These are phyloP conservation scores for Posidonia oceanica DNA, from an alignment of 116 monocot species.

Conservation along the genomic window DNA sequence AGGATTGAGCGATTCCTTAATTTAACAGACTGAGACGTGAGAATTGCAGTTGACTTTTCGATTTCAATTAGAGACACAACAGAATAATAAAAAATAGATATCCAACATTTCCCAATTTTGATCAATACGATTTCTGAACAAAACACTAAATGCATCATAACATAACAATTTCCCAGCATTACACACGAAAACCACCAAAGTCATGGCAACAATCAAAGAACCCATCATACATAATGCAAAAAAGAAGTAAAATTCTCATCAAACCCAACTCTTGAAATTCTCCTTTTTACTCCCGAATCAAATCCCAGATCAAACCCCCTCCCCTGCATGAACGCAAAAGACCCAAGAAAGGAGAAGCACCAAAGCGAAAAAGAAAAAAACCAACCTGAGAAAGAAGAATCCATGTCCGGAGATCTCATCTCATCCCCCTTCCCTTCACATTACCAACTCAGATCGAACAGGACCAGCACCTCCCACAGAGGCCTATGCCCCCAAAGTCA, in stretches of 20 bases:
- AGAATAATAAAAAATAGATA: background rate
- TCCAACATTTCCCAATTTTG: background rate
- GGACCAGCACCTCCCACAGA: background rate
- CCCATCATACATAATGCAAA: background rate
- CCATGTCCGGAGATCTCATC: conserved; percentile 1
- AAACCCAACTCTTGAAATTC: background rate
- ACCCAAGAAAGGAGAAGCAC: background rate
- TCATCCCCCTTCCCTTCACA: background rate
- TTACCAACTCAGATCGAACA: background rate
- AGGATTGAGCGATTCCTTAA: background rate
- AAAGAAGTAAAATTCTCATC: background rate
- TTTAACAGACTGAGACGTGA: background rate
- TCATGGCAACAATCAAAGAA: background rate
- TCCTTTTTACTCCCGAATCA: background rate
- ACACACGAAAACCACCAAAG: background rate
- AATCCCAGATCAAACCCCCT: background rate
- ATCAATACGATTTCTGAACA: background rate
- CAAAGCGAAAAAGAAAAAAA: background rate
- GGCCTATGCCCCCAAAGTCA: too few species aligned
- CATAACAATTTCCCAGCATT: background rate
- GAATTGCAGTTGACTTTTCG: background rate
- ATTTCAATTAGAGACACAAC: background rate
- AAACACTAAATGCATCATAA: background rate
- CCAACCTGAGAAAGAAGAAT: background rate
- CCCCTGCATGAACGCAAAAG: background rate